phyloP scores from a whole-genome alignment of 768 basidiomycete genomes.

The Podaxis carcinomalis region DNA sequence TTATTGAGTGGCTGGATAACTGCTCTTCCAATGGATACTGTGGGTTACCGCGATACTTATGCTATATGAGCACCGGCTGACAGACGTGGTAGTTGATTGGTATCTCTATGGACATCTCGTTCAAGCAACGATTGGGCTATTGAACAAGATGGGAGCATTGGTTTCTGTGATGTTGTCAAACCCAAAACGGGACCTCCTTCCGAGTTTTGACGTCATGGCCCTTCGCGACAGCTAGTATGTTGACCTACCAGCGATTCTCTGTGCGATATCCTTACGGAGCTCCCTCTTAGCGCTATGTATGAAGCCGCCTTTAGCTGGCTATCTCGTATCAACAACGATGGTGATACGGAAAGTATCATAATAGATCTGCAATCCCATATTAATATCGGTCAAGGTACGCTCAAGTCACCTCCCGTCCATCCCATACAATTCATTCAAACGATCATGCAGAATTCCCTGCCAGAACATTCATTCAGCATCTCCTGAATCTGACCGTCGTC shows the following conservation, averaged over 20 bases:
- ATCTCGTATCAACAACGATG: constrained; percentile 20
- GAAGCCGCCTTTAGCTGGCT: constrained; percentile 39
- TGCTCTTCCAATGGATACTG: constrained; percentile 39
- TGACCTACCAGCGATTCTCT: constrained; percentile 9
- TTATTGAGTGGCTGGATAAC: constrained; percentile 44
- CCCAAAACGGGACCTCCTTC: constrained; percentile 22
- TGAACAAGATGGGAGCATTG: constrained; percentile 33
- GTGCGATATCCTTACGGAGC: not conserved
- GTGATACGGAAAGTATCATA: constrained; percentile 29
- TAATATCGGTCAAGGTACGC: constrained; percentile 42
- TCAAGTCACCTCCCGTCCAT: not conserved
- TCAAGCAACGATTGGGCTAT: constrained; percentile 32
- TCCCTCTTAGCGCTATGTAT: constrained; percentile 33
- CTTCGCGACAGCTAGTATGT: constrained; percentile 39
- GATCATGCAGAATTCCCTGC: constrained; percentile 38
- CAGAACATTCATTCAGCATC: constrained; percentile 43
- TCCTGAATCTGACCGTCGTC: constrained; percentile 37
- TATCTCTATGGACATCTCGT: constrained; percentile 42
- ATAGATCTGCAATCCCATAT: constrained; percentile 39
- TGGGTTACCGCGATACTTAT: constrained; percentile 22
- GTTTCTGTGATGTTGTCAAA: constrained; percentile 17
- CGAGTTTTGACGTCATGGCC: constrained; percentile 27
- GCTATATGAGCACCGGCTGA: not conserved
- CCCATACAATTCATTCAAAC: not conserved
- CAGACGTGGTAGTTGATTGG: constrained; percentile 49